Percentiles rank a stretch among this genome's conserved stretches.
Evolutionary conservation across 169 alveolate species (phyloP).

Genomic region (Plasmodium knowlesi): DNA sequence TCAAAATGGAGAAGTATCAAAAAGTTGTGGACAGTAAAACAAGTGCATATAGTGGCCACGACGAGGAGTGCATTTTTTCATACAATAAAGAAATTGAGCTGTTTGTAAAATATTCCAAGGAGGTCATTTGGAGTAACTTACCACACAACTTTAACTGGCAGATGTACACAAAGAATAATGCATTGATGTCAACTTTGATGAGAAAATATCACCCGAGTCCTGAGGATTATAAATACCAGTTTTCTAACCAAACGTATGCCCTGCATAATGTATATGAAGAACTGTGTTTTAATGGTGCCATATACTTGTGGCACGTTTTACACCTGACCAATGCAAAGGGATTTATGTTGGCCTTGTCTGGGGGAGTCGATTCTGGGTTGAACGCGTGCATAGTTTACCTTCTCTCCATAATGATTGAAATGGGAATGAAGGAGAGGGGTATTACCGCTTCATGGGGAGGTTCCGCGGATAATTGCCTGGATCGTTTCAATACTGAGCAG

Average conservation of each 20-base stretch:
- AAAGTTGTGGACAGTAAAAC: neutral
- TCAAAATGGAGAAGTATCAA: neutral
- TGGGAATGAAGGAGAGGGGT: neutral
- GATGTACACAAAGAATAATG: constrained; percentile 12
- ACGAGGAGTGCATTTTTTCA: neutral
- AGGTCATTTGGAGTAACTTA: constrained; percentile 1
- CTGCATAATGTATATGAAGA: constrained; percentile 72
- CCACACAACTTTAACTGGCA: constrained; percentile 23
- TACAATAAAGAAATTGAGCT: constrained; percentile 24
- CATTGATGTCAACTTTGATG: neutral
- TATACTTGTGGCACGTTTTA: constrained; percentile 65
- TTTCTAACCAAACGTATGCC: neutral
- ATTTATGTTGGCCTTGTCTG: constrained; percentile 65
- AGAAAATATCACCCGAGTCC: constrained; percentile 18
- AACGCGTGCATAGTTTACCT: constrained; percentile 65
- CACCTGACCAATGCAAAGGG: constrained; percentile 69
- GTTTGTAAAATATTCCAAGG: constrained; percentile 15
- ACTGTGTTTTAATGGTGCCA: constrained; percentile 49
- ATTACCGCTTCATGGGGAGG: neutral
- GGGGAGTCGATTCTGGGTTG: constrained; percentile 72
- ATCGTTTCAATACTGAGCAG: neutral
- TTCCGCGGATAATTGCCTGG: neutral
- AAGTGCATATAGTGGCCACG: neutral
- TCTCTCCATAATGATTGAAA: constrained; percentile 53
- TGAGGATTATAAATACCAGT: constrained; percentile 1